Percentiles rank a stretch among this genome's conserved stretches.
Evolutionary conservation across 108 stramenopile genomes (phyloP).

Genomic region (Fistulifera solaris): DNA sequence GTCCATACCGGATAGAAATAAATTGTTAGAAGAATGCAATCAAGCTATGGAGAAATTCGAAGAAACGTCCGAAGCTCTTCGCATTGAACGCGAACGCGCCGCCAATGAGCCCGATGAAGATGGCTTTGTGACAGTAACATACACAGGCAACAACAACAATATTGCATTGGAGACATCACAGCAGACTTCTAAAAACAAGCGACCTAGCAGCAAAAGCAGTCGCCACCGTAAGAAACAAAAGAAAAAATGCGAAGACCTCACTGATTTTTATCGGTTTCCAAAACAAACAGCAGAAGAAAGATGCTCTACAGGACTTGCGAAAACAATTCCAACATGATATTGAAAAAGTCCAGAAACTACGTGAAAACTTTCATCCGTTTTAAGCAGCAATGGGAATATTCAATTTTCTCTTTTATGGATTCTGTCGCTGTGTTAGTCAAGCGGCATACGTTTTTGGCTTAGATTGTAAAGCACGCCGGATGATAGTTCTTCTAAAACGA

Average conservation of each 20-base stretch:
- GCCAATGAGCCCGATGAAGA: conserved; percentile 62
- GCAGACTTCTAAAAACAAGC: conserved; percentile 7
- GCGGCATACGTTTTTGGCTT: no score
- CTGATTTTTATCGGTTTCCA: conserved; percentile 86
- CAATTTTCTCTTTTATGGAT: no score
- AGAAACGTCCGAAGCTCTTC: conserved; percentile 52
- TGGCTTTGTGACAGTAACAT: conserved; percentile 75
- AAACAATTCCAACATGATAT: no score
- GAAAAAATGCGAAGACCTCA: conserved; percentile 36
- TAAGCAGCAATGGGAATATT: no score
- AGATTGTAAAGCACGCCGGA: no score
- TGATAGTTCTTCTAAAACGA: no score
- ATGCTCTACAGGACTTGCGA: no score
- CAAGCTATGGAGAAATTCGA: conserved; percentile 59
- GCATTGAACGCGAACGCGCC: conserved; percentile 24
- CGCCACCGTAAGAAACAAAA: conserved; percentile 47
- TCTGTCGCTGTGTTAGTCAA: no score
- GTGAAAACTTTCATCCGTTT: no score
- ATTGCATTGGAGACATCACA: conserved; percentile 37
- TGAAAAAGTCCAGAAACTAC: no score
- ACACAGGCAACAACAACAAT: conserved; percentile 37
- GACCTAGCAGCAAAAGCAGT: conserved; percentile 27
- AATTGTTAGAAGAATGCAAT: conserved; percentile 64
- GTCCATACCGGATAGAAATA: conserved; percentile 21
- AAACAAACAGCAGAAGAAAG: conserved; percentile 13